Evolutionary conservation across 1,284 basidiomycete genomes (phyloP), one percentile per base, ranked within the genome.

Genomic region (Leucoagaricus sp.): DNA sequence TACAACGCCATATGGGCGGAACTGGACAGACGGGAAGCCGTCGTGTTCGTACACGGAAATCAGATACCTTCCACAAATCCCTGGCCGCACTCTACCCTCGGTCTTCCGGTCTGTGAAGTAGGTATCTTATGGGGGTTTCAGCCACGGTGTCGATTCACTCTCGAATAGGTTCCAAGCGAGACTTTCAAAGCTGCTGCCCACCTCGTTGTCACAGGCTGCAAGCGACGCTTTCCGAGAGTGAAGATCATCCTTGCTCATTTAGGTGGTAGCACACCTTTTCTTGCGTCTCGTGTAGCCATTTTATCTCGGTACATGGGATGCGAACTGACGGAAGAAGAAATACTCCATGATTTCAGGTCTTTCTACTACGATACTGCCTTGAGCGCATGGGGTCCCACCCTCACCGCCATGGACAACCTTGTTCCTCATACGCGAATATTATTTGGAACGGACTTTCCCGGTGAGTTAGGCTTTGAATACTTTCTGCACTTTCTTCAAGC

Each of bases 141-240:
- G 21, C 9, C 13, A 51, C 49, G 28, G 46, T 40, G 52, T 58
- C 3, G 31, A 31, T 9, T 9, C 29, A 34, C 52, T n/a, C 17
- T 19, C 47, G 23, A 53, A 9, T 45, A 89, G 87, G 86, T 88
- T 0, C 87, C 88, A 10, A 85, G 87, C 64, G 87, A 91, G 69
- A 90, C 89, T 0, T 89, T 82, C 75, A 90, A 89, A 72, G 88
- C 86, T 2, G 87, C 87, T 36, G 81, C 87, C 1, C 85, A 89
- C 66, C 78, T 90, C 45, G 86, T 90, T 45, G 82, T 89, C 28
- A 79, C 85, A 1, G 84, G 85, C 48, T 82, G 82, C 62, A 87
- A 85, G 67, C 81, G 85, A 48, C 80, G 75, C 58, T 87, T 80
- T 63, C 68, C 75, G 26, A 71, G 79, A 53, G 73, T 84, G 60